Conservation (phyloP, 768 basidiomycete species). For the Ephemerocybe angulata region DNA sequence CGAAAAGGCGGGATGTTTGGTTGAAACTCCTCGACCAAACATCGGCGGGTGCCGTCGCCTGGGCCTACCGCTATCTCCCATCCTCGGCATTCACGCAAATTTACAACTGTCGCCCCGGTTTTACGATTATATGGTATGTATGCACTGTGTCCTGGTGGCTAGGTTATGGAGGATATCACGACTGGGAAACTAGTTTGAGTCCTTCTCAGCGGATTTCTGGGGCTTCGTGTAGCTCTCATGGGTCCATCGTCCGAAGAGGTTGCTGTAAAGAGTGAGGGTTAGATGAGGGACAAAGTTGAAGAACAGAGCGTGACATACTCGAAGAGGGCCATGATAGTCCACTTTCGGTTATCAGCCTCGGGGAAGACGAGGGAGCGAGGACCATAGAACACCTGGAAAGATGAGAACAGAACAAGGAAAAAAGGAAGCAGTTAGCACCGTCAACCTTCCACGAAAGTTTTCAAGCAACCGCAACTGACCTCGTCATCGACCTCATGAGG, state of each 20-base stretch:
- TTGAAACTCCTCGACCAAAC: too few species aligned
- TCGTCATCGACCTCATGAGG: conserved; percentile 93
- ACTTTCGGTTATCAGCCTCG: conserved; percentile 95
- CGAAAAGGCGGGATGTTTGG: too few species aligned
- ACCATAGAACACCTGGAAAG: conserved; percentile 81
- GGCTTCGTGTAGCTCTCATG: conserved; percentile 11
- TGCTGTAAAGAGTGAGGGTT: conserved; percentile 22
- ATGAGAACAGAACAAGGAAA: neutral
- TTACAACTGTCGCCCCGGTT: too few species aligned
- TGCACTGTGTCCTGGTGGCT: too few species aligned
- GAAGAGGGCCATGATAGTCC: conserved; percentile 92
- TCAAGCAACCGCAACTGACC: conserved; percentile 34
- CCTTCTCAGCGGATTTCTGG: too few species aligned
- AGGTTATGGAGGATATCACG: too few species aligned
- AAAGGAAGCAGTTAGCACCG: neutral
- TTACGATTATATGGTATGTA: too few species aligned
- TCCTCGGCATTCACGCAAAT: too few species aligned
- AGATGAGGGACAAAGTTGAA: conserved; percentile 17
- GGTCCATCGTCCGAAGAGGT: conserved; percentile 47
- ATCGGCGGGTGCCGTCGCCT: too few species aligned
- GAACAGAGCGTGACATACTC: conserved; percentile 53
- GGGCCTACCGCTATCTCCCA: too few species aligned
- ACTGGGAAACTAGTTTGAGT: too few species aligned
- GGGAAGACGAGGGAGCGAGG: conserved; percentile 88
- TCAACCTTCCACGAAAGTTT: too few species aligned